Evolutionary conservation across 2,329 filamentous ascomycete species (phyloP).

Genomic region (Grosmannia serpens): DNA sequence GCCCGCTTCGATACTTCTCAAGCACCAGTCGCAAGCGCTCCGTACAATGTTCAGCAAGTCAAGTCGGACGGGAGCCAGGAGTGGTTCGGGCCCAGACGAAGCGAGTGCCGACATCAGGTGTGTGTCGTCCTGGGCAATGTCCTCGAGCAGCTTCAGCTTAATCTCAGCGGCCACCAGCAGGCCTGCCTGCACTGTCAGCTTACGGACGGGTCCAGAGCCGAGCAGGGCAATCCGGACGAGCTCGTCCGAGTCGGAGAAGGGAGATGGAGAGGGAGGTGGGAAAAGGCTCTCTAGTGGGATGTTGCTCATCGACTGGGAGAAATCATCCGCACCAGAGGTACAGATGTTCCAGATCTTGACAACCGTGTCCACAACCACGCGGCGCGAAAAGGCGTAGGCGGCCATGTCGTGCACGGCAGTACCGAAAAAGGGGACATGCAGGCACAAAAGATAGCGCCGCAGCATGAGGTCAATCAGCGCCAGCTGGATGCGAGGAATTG

Average conservation of each 20-base stretch:
- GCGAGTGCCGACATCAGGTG: not conserved
- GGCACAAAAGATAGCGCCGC: conserved; percentile 35
- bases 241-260: conserved; percentile 9
- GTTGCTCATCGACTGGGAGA: not conserved
- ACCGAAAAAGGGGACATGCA: conserved; percentile 39
- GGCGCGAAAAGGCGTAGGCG: conserved; percentile 39
- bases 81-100: not conserved
- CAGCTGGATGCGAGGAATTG: conserved; percentile 23
- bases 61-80: not conserved
- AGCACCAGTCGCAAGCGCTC: conserved; percentile 3
- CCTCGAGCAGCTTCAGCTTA: conserved; percentile 29
- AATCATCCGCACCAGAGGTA: conserved; percentile 8
- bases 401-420: conserved; percentile 29
- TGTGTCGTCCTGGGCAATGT: not conserved
- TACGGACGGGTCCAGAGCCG: conserved; percentile 29
- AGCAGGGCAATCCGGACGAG: conserved; percentile 28
- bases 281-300: conserved; percentile 1
- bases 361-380: conserved; percentile 30
- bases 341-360: conserved; percentile 17
- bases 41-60: conserved; percentile 3
- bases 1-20: conserved; percentile 7
- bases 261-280: not conserved
- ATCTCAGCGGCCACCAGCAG: conserved; percentile 34
- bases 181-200: conserved; percentile 24
- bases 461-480: conserved; percentile 28